Percentiles rank a stretch among this genome's conserved stretches.
phyloP scores from a whole-genome alignment of 495 filamentous ascomycete species.

The Penicillium robsamsonii region DNA sequence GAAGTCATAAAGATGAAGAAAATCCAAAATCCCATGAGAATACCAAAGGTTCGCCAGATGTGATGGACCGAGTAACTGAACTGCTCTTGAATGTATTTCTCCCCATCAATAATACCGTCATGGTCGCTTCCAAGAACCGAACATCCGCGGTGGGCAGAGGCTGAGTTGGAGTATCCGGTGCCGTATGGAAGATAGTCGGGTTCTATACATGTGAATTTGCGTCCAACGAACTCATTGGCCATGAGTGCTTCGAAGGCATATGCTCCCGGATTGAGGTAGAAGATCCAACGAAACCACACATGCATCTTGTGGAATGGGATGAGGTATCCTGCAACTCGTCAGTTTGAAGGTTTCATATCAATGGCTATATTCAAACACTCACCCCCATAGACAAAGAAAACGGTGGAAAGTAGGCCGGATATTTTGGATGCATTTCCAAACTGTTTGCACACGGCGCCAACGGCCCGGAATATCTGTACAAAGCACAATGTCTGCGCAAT shows the following conservation, averaged over 20 bases:
- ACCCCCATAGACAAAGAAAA: slow-evolving; percentile 77
- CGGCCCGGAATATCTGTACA: slow-evolving; percentile 72
- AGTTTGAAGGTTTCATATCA: slow-evolving; percentile 54
- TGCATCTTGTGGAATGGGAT: slow-evolving; percentile 76
- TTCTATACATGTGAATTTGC: slow-evolving; percentile 77
- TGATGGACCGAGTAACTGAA: slow-evolving; percentile 61
- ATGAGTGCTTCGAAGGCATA: slow-evolving; percentile 88
- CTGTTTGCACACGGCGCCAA: slow-evolving; percentile 73
- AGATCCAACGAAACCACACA: slow-evolving; percentile 85
- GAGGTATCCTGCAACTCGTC: slow-evolving; percentile 67
- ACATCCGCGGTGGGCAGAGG: slow-evolving; percentile 65
- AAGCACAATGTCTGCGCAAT: slow-evolving; percentile 67
- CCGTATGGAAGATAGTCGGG: slow-evolving; percentile 62
- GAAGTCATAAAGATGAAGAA: slow-evolving; percentile 69
- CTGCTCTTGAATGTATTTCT: slow-evolving; percentile 60
- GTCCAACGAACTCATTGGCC: slow-evolving; percentile 81
- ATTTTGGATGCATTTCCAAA: slow-evolving; percentile 86
- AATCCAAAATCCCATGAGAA: slow-evolving; percentile 72
- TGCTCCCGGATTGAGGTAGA: slow-evolving; percentile 79
- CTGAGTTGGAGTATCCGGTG: slow-evolving; percentile 55
- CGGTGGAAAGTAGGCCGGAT: slow-evolving; percentile 68
- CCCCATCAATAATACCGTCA: slow-evolving; percentile 54
- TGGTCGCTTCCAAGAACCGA: slow-evolving; percentile 65
- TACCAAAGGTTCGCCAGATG: slow-evolving; percentile 79
- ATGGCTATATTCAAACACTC: slow-evolving; percentile 40